Conservation (phyloP, 495 filamentous ascomycete species). For the Xylaria acuta region DNA sequence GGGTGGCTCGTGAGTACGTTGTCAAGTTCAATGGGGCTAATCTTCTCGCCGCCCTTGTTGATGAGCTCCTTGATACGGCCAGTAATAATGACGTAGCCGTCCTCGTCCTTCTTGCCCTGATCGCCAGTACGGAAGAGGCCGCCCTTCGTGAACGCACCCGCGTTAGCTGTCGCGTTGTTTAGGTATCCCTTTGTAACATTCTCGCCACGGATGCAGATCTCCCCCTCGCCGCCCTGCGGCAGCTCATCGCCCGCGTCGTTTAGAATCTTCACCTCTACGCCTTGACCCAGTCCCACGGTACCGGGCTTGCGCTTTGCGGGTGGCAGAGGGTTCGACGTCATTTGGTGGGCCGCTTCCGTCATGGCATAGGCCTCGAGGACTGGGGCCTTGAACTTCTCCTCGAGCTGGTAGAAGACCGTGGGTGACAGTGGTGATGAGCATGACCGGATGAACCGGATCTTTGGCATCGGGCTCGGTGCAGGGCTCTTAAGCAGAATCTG, state of each 20-base stretch:
- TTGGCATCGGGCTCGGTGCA: slow-evolving; percentile 66
- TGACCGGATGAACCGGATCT: slow-evolving; percentile 85
- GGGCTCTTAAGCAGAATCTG: slow-evolving; percentile 80
- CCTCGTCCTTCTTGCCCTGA: slow-evolving; percentile 75
- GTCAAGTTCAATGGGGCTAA: slow-evolving; percentile 83
- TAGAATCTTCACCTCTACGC: slow-evolving; percentile 79
- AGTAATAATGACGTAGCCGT: slow-evolving; percentile 78
- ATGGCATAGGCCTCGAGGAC: slow-evolving; percentile 91
- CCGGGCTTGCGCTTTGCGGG: slow-evolving; percentile 75
- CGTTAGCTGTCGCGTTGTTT: slow-evolving; percentile 78
- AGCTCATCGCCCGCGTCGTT: slow-evolving; percentile 67
- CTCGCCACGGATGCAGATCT: slow-evolving; percentile 79
- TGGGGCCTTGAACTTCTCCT: slow-evolving; percentile 72
- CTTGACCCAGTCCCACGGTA: slow-evolving; percentile 79
- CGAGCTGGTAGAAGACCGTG: slow-evolving; percentile 75
- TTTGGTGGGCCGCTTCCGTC: slow-evolving; percentile 90
- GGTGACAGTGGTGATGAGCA: slow-evolving; percentile 84
- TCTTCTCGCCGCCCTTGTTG: slow-evolving; percentile 85
- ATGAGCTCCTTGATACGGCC: slow-evolving; percentile 86
- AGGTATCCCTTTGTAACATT: slow-evolving; percentile 86
- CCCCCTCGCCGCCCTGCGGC: slow-evolving; percentile 68
- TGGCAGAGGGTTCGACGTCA: slow-evolving; percentile 85
- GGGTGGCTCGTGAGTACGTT: slow-evolving; percentile 74
- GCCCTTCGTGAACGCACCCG: slow-evolving; percentile 66
- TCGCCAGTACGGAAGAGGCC: slow-evolving; percentile 88